Conservation (phyloP, 2,329 filamentous ascomycete genomes). For the Botryotinia narcissicola region DNA sequence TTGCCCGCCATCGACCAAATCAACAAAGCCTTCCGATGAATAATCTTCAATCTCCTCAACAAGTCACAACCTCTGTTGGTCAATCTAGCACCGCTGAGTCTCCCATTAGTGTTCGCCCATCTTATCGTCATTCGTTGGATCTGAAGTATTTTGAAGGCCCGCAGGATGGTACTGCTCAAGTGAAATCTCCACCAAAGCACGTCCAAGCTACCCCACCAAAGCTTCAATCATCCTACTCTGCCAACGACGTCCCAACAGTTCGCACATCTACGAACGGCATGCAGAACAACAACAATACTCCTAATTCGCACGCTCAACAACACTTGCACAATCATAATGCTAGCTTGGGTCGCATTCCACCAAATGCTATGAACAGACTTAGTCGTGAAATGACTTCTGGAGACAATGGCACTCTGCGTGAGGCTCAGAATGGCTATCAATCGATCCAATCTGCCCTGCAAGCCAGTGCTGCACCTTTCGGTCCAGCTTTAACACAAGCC, state of each 20-base stretch:
- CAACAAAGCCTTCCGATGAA: constrained; percentile 49
- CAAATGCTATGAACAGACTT: constrained; percentile 64
- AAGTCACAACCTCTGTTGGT: constrained; percentile 38
- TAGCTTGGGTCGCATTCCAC: constrained; percentile 75
- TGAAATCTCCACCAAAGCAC: constrained; percentile 47
- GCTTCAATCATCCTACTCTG: constrained; percentile 84
- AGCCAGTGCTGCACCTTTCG: constrained; percentile 75
- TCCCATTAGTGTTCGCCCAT: constrained; percentile 48
- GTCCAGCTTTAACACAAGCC: constrained; percentile 53
- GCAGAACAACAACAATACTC: constrained; percentile 31
- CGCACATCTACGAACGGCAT: constrained; percentile 51
- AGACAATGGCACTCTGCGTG: constrained; percentile 37
- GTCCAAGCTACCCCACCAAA: constrained; percentile 65
- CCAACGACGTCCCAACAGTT: constrained; percentile 82
- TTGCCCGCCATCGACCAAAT: constrained; percentile 37
- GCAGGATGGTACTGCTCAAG: constrained; percentile 33
- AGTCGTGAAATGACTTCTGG: constrained; percentile 61
- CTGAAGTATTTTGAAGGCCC: constrained; percentile 46
- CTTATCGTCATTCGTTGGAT: constrained; percentile 59
- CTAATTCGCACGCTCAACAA: constrained; percentile 59
- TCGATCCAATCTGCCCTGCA: constrained; percentile 73
- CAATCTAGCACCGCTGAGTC: constrained; percentile 45
- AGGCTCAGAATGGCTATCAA: constrained; percentile 51
- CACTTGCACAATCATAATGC: constrained; percentile 71
- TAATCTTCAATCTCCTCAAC: constrained; percentile 31